phyloP scores from a whole-genome alignment of 768 basidiomycete species.

The Kwoniella sp. region DNA sequence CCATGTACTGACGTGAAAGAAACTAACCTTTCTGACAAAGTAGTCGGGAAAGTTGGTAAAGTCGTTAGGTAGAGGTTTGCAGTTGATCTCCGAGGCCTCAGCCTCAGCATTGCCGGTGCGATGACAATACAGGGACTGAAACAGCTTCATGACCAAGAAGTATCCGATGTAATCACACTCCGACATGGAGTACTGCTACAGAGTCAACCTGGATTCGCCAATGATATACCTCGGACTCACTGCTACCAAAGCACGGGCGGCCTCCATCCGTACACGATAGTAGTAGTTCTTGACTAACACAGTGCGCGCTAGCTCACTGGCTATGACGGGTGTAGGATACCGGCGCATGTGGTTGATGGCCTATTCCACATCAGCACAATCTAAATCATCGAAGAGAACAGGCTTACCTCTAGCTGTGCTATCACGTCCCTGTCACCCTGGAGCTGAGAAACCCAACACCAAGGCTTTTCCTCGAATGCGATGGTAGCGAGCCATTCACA shows the following conservation, averaged over 20 bases:
- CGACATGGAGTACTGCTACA: constrained; percentile 70
- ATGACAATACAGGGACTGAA: constrained; percentile 68
- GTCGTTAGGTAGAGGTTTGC: constrained; percentile 88
- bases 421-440: constrained; percentile 94
- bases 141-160: constrained; percentile 93
- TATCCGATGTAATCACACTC: constrained; percentile 81
- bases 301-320: constrained; percentile 81
- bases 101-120: constrained; percentile 27
- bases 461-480: constrained; percentile 72
- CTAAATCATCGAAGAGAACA: not conserved
- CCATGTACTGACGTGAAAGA: not conserved
- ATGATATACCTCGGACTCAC: constrained; percentile 52
- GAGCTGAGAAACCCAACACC: constrained; percentile 95
- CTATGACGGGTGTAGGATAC: constrained; percentile 43
- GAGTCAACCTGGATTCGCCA: not conserved
- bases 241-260: constrained; percentile 73
- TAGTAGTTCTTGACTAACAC: constrained; percentile 93
- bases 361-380: constrained; percentile 53
- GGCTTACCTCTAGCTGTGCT: constrained; percentile 88
- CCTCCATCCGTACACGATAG: constrained; percentile 92
- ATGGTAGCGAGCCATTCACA: constrained; percentile 97
- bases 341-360: constrained; percentile 77
- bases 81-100: constrained; percentile 68
- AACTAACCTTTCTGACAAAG: constrained; percentile 79
- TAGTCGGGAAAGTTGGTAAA: constrained; percentile 89